Base-by-base conservation (phyloP, 2,329 filamentous ascomycete species). In the Botrytis pseudocinerea region DNA sequence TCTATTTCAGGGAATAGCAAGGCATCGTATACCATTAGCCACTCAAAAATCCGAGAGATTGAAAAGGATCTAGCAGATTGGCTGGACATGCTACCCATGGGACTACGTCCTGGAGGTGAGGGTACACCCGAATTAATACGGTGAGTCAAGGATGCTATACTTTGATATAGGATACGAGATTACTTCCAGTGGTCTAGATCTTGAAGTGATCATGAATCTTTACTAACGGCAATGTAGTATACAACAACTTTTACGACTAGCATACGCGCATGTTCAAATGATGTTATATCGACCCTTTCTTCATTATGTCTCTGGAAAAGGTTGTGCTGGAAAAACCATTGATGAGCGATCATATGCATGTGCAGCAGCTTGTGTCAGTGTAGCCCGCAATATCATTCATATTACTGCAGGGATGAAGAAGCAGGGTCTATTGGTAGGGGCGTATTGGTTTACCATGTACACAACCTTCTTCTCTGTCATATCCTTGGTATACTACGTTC, bases 391-490 rank as follows among this genome's bases (percentile, higher is more conserved):
- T 78, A 93, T 96, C 74, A 89, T 96, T 48, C 92, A 95, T 78
- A 93, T 95, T 73, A 92, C 91, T 7, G 87, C 90, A 35, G 91
- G 94, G 78, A 95, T 95, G 84, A 90, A 92, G 76, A 91, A 90
- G 79, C 88, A 91, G 78, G 88, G 91, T 6, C 85, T 93, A 10
- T 84, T 96, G n/a, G 91, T 92, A 75, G 93, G 93, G 0, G 92
- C 93, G 0, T 95, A 94, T 81, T 96, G 93, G 93, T 95, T 95
- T 79, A 92, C 93, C 77, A 89, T 95, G 80, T 95, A 94, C 80
- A 94, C 92, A 3, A 92, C 93, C 25, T 95, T 94, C 82, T 95
- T 94, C 80, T 91, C 92, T 22, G 92, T 95, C 46, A 84, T 96
- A 46, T 93, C 93, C 0, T 84, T 96, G 63, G 85, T 95, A 1